Percentiles rank a stretch among this genome's conserved stretches.
Conservation (phyloP, 2,329 filamentous ascomycete genomes). For the Tolypocladium paradoxum region DNA sequence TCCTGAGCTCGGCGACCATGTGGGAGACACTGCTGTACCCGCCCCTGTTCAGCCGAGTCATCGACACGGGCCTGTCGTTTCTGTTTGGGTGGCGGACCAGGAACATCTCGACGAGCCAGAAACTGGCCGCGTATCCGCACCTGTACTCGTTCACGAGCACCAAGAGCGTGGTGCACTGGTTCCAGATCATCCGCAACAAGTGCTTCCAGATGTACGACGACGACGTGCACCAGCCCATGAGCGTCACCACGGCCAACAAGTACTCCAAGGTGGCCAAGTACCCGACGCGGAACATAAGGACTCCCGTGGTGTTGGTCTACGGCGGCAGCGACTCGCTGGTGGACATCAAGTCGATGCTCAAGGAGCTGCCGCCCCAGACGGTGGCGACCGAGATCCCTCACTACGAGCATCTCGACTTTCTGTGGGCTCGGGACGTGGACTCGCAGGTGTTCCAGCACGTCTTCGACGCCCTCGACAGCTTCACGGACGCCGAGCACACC, state of each 20-base stretch:
- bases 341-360: constrained; percentile 86
- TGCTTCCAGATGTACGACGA: constrained; percentile 99
- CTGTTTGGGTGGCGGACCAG: constrained; percentile 81
- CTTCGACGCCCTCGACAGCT: constrained; percentile 74
- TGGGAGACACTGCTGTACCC: constrained; percentile 96
- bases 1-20: constrained; percentile 87
- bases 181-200: constrained; percentile 94
- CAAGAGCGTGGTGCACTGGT: constrained; percentile 97
- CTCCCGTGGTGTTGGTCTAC: constrained; percentile 86
- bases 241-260: constrained; percentile 59
- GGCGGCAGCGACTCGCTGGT: constrained; percentile 90
- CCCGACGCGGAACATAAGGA: constrained; percentile 93
- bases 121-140: constrained; percentile 90
- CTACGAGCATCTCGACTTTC: constrained; percentile 93
- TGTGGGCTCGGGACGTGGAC: constrained; percentile 85
- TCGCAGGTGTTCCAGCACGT: constrained; percentile 82
- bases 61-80: constrained; percentile 71
- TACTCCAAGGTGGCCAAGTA: constrained; percentile 97
- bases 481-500: constrained; percentile 46
- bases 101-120: constrained; percentile 81
- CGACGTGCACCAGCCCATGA: constrained; percentile 69
- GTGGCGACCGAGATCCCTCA: constrained; percentile 78
- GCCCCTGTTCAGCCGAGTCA: constrained; percentile 78
- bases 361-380: constrained; percentile 75
- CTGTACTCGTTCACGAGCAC: constrained; percentile 94